phyloP scores from a whole-genome alignment of 23 red algal genomes.

The Gracilaria gracilis region DNA sequence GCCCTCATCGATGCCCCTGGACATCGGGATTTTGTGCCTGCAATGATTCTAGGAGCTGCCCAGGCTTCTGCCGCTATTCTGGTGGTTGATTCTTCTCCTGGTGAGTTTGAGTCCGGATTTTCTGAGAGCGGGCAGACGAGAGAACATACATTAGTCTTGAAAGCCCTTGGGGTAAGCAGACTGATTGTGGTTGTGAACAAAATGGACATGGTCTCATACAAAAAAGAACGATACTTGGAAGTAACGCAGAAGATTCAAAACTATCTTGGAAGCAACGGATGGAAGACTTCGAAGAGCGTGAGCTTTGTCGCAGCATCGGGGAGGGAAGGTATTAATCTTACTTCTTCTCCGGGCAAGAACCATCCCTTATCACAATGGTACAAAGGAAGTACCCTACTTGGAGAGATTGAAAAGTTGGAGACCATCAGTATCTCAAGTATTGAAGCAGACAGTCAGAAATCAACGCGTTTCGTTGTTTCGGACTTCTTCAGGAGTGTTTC shows the following conservation, averaged over 20 bases:
- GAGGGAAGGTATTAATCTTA: conserved; percentile 90
- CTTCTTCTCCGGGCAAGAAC: conserved; percentile 34
- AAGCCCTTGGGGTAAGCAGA: conserved; percentile 76
- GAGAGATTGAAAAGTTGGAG: conserved; percentile 75
- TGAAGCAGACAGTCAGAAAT: conserved; percentile 37
- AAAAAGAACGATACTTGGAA: conserved; percentile 81
- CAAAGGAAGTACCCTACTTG: conserved; percentile 80
- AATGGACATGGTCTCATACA: conserved; percentile 95
- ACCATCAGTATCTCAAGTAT: conserved; percentile 11
- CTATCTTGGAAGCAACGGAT: conserved; percentile 89
- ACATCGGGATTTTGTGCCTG: conserved; percentile 96
- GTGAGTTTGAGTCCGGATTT: conserved; percentile 98
- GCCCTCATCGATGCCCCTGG: conserved; percentile 97
- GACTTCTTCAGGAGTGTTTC: conserved; percentile 69
- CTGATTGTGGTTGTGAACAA: conserved; percentile 95
- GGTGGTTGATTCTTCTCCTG: conserved; percentile 87
- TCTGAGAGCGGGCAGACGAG: conserved; percentile 92
- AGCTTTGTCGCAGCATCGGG: conserved; percentile 81
- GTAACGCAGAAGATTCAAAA: conserved; percentile 78
- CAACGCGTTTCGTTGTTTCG: conserved; percentile 64
- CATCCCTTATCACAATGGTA: conserved; percentile 91
- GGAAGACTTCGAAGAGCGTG: conserved; percentile 81
- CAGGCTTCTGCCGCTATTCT: conserved; percentile 92
- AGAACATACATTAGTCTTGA: conserved; percentile 90
- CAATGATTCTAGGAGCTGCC: conserved; percentile 94